Percentiles rank a stretch among this genome's conserved stretches.
Conservation (phyloP, 2,329 filamentous ascomycete species). For the Venturia asperata region DNA sequence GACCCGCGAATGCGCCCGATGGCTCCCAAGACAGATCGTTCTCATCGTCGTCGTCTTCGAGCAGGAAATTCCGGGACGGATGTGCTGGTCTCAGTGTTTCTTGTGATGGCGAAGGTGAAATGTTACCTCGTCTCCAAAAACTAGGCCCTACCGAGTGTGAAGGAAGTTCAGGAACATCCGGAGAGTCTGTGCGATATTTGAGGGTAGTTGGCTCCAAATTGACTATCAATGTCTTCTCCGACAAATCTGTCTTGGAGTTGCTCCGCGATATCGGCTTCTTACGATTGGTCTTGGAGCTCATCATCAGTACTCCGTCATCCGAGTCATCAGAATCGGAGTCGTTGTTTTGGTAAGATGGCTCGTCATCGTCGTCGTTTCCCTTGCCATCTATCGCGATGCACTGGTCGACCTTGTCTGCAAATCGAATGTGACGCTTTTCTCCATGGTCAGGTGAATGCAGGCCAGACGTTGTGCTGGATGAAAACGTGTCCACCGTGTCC, state of each 20-base stretch:
- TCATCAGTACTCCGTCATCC: conserved; percentile 73
- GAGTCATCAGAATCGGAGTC: conserved; percentile 53
- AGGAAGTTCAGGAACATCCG: conserved; percentile 54
- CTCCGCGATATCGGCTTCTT: conserved; percentile 46
- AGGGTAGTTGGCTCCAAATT: conserved; percentile 81
- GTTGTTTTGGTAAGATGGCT: conserved; percentile 30
- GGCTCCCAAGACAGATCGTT: conserved; percentile 41
- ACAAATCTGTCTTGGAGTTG: conserved; percentile 50
- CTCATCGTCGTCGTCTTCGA: conserved; percentile 51
- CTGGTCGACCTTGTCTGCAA: conserved; percentile 92
- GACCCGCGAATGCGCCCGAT: conserved; percentile 30
- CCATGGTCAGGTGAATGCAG: conserved; percentile 52
- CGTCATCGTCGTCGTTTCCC: conserved; percentile 58
- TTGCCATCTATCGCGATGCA: conserved; percentile 90
- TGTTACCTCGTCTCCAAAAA: conserved; percentile 39
- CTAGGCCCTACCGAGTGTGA: conserved; percentile 35
- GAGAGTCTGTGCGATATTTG: conserved; percentile 73
- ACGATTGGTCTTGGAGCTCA: conserved; percentile 55
- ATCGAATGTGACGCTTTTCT: conserved; percentile 82
- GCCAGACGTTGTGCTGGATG: conserved; percentile 65
- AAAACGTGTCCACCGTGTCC: conserved; percentile 53
- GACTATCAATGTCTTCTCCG: conserved; percentile 77
- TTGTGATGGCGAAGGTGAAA: conserved; percentile 71
- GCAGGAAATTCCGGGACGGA: conserved; percentile 57
- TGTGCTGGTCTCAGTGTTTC: conserved; percentile 71